Percentiles rank a stretch among this genome's conserved stretches.
Conservation (phyloP, 148 eudicot genomes). For the Agrostemma githago region DNA sequence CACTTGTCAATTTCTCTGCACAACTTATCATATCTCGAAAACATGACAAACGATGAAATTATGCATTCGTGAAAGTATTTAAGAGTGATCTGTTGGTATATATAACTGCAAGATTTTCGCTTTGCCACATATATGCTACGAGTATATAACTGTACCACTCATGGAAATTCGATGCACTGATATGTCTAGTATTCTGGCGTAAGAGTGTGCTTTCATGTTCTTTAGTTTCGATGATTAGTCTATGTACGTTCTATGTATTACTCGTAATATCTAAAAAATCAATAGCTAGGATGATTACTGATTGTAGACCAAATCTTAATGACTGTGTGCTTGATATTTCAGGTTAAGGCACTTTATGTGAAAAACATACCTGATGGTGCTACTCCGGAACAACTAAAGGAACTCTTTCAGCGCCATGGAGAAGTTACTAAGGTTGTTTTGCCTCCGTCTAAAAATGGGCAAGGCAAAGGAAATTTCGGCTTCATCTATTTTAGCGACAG, state of each 20-base stretch:
- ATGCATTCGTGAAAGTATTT: background rate
- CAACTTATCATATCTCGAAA: background rate
- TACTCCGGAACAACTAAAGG: slow-evolving; percentile 73
- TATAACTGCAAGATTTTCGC: background rate
- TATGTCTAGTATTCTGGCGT: background rate
- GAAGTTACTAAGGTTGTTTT: slow-evolving; percentile 91
- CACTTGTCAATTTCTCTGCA: background rate
- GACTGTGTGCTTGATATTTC: slow-evolving; percentile 25
- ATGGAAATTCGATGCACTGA: background rate
- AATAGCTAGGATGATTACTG: background rate
- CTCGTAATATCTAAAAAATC: background rate
- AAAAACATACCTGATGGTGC: slow-evolving; percentile 91
- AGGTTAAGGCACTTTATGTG: slow-evolving; percentile 98
- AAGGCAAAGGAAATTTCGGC: slow-evolving; percentile 88
- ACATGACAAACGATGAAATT: background rate
- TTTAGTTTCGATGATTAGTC: background rate
- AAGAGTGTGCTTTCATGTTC: background rate
- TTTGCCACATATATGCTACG: background rate
- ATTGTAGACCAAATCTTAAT: background rate
- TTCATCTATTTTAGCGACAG: slow-evolving; percentile 90
- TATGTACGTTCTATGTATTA: background rate
- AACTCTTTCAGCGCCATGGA: slow-evolving; percentile 90
- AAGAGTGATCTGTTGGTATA: background rate
- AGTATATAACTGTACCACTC: background rate
- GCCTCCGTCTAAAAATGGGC: slow-evolving; percentile 87